These are phyloP conservation scores for Coniochaeta prunicola DNA, from an alignment of 2,329 filamentous ascomycete genomes.

Conservation along the genomic window DNA sequence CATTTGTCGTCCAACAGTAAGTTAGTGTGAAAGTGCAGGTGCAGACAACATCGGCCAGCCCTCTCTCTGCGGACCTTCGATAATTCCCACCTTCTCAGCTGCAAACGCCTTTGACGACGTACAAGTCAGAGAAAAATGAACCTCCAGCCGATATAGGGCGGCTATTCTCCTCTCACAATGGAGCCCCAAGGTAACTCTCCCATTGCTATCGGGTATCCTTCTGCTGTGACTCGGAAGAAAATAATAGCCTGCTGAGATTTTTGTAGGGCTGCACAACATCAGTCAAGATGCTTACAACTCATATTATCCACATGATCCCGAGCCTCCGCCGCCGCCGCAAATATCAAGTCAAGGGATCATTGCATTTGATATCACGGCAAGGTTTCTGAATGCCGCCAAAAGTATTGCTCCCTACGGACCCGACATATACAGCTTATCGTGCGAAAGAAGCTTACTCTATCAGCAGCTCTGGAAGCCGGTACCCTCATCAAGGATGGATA, in stretches of 20 bases:
- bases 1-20: background rate
- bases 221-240: background rate
- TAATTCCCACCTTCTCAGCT: background rate
- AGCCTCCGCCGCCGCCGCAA: constrained; percentile 26
- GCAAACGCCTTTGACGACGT: background rate
- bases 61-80: background rate
- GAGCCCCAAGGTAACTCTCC: background rate
- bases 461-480: constrained; percentile 64
- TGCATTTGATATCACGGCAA: constrained; percentile 49
- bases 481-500: constrained; percentile 88
- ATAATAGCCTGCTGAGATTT: background rate
- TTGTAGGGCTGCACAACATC: background rate
- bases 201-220: background rate
- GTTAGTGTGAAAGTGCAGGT: background rate
- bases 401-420: constrained; percentile 26
- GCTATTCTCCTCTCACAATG: background rate
- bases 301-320: background rate
- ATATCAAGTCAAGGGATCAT: constrained; percentile 42
- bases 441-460: constrained; percentile 16
- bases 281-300: background rate
- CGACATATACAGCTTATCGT: background rate
- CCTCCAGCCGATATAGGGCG: background rate
- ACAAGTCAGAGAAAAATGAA: background rate
- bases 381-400: constrained; percentile 44
- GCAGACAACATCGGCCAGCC: background rate